These are phyloP conservation scores for Alternaria sp. DNA, from an alignment of 2,329 filamentous ascomycete genomes.

Conservation along the genomic window DNA sequence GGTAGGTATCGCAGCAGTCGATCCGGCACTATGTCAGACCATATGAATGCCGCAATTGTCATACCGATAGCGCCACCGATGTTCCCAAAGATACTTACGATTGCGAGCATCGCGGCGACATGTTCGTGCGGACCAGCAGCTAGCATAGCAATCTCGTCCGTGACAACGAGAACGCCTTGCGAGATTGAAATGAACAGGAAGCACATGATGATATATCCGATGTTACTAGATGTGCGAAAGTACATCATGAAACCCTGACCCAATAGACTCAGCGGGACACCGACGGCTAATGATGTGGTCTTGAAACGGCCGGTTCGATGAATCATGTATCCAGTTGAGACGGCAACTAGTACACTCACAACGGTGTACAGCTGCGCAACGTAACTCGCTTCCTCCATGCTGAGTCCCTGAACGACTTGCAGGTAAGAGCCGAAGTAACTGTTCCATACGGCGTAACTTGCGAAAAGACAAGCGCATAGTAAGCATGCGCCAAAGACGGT, in stretches of 20 bases:
- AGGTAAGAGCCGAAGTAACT: slow-evolving; percentile 51
- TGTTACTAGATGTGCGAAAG: slow-evolving; percentile 32
- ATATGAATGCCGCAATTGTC: slow-evolving; percentile 69
- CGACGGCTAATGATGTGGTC: slow-evolving; percentile 22
- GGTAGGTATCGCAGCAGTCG: slow-evolving; percentile 13
- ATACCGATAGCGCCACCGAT: slow-evolving; percentile 57
- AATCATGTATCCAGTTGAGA: slow-evolving; percentile 23
- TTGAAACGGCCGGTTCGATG: slow-evolving; percentile 29
- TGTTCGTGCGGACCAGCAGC: slow-evolving; percentile 50
- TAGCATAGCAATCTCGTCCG: slow-evolving; percentile 32
- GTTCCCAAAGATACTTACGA: slow-evolving; percentile 66
- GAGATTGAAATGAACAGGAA: slow-evolving; percentile 39
- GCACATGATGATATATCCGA: slow-evolving; percentile 45
- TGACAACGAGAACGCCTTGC: slow-evolving; percentile 35
- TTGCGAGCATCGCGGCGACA: slow-evolving; percentile 55
- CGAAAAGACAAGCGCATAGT: slow-evolving; percentile 49
- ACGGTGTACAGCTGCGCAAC: slow-evolving; percentile 47
- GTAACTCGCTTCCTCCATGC: slow-evolving; percentile 42
- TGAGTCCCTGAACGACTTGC: slow-evolving; percentile 44
- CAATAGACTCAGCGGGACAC: slow-evolving; percentile 28
- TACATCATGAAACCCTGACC: slow-evolving; percentile 39
- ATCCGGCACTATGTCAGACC: slow-evolving; percentile 54
- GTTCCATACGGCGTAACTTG: slow-evolving; percentile 45
- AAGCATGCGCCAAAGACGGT: slow-evolving; percentile 62
- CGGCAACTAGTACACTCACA: slow-evolving; percentile 18